These are phyloP conservation scores for Plantago coronopus DNA, from an alignment of 305 asterid genomes.

Conservation along the genomic window DNA sequence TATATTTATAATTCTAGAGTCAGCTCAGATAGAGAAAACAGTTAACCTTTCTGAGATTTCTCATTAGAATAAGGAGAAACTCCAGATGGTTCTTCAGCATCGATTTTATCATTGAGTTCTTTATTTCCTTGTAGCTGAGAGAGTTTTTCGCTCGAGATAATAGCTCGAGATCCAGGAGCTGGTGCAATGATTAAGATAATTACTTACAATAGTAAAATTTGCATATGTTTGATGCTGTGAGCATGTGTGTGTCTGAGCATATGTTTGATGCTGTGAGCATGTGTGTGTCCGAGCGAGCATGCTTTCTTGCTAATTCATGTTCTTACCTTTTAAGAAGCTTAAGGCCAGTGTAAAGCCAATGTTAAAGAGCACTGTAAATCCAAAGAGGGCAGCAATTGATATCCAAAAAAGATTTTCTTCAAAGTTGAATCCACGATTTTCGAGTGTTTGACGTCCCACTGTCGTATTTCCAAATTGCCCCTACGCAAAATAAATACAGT, in stretches of 20 bases:
- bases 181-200: constrained; percentile 6
- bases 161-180: constrained; percentile 38
- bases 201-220: background rate
- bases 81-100: constrained; percentile 18
- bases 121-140: constrained; percentile 27
- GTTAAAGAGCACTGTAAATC: constrained; percentile 31
- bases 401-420: constrained; percentile 31
- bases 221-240: too few species aligned
- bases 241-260: background rate
- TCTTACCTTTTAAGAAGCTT: constrained; percentile 23
- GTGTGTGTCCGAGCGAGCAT: background rate
- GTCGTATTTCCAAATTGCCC: constrained; percentile 28
- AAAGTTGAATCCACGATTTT: constrained; percentile 36
- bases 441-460: constrained; percentile 35
- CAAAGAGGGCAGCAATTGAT: constrained; percentile 38
- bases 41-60: constrained; percentile 22
- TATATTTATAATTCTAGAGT: background rate
- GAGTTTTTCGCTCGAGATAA: constrained; percentile 41
- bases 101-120: constrained; percentile 8
- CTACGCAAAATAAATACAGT: constrained; percentile 6
- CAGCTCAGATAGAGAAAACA: constrained; percentile 2
- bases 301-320: background rate
- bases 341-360: constrained; percentile 38
- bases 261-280: background rate
- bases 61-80: constrained; percentile 12